Conservation (phyloP, 768 basidiomycete genomes). For the Lentinula aciculospora region DNA sequence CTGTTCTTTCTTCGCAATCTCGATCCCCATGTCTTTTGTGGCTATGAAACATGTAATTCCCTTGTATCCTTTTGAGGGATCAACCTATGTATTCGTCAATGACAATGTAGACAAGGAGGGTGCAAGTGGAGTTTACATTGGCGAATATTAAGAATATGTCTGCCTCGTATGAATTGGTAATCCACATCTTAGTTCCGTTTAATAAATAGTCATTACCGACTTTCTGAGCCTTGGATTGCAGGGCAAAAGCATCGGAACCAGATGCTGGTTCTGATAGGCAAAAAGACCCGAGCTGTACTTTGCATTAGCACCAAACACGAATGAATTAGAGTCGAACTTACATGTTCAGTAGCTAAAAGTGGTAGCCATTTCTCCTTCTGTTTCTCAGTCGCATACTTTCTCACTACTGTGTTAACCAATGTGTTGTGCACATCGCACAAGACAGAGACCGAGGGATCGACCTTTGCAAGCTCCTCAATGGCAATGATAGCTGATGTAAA, state of each 20-base stretch:
- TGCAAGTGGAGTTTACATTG: conserved; percentile 48
- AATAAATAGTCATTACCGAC: conserved; percentile 82
- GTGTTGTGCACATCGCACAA: conserved; percentile 99
- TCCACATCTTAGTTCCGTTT: conserved; percentile 99
- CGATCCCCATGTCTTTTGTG: conserved; percentile 93
- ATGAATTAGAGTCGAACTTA: conserved; percentile 19
- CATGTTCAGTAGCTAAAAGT: conserved; percentile 71
- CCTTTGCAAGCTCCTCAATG: conserved; percentile 94
- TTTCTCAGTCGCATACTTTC: conserved; percentile 78
- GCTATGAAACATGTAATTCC: conserved; percentile 98
- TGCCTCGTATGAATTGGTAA: conserved; percentile 91
- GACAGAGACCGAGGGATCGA: conserved; percentile 95
- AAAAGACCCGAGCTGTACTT: conserved; percentile 85
- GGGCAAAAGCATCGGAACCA: conserved; percentile 95
- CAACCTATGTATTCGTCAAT: conserved; percentile 38
- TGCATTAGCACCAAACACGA: not conserved
- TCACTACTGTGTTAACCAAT: conserved; percentile 90
- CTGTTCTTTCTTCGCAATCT: conserved; percentile 98
- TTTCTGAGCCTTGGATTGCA: conserved; percentile 88
- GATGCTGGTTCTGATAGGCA: conserved; percentile 90
- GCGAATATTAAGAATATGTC: conserved; percentile 94
- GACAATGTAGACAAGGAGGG: not conserved
- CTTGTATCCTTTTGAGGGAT: conserved; percentile 94
- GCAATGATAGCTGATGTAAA: conserved; percentile 95
- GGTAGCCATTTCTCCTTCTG: conserved; percentile 90